Evolutionary conservation across 495 filamentous ascomycete genomes (phyloP).

Genomic region (Penicillium angulare): DNA sequence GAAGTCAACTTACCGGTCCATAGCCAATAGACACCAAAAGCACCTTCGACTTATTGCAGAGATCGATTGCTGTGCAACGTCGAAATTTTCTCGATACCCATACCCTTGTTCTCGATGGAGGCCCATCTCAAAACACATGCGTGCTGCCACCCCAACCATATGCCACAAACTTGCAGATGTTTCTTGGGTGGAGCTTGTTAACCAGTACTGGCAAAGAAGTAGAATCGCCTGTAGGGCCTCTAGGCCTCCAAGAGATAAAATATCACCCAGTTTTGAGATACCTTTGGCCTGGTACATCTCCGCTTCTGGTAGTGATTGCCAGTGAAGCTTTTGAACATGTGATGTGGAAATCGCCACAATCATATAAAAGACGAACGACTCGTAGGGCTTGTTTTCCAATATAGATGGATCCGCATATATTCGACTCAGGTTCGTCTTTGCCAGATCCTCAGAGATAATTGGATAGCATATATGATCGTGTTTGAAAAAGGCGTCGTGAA

Average conservation of each 20-base stretch:
- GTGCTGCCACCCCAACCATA: conserved; percentile 24
- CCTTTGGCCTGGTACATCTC: conserved; percentile 20
- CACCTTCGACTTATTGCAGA: conserved; percentile 18
- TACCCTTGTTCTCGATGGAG: conserved; percentile 25
- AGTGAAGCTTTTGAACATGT: conserved; percentile 23
- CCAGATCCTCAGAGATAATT: conserved; percentile 8
- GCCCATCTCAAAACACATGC: conserved; percentile 25
- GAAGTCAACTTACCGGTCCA: conserved; percentile 18
- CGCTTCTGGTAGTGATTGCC: conserved; percentile 20
- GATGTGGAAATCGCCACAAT: conserved; percentile 21
- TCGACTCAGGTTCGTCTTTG: conserved; percentile 4
- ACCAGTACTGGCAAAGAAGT: conserved; percentile 23
- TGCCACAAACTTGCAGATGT: conserved; percentile 28
- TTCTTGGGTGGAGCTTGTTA: conserved; percentile 24
- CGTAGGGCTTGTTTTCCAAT: conserved; percentile 10
- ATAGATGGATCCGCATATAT: conserved; percentile 16
- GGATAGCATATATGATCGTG: conserved; percentile 28
- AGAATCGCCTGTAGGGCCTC: conserved; percentile 24
- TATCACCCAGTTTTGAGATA: conserved; percentile 6
- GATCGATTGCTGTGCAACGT: not conserved
- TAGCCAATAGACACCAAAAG: conserved; percentile 25
- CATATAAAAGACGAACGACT: conserved; percentile 24
- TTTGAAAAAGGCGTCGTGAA: conserved; percentile 21
- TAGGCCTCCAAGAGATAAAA: conserved; percentile 15
- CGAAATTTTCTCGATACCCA: not conserved